Percentiles rank a stretch among this genome's conserved stretches.
Conservation (phyloP, 2,329 filamentous ascomycete species). For the Colletotrichum falcatum region DNA sequence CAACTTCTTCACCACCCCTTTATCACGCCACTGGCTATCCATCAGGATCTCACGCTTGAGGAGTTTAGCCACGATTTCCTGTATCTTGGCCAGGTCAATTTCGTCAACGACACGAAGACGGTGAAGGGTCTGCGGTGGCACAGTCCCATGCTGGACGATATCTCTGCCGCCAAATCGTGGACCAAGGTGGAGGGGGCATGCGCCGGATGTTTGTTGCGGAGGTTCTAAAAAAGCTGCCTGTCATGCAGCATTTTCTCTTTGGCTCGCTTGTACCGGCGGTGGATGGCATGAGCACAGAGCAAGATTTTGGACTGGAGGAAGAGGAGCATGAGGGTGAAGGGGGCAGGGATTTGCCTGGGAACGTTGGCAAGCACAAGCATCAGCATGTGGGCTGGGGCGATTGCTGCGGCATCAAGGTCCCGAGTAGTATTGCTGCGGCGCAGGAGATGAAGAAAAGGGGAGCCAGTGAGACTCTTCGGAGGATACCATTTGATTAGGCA, state of each 20-base stretch:
- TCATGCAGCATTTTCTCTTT: conserved; percentile 99
- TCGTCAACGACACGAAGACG: conserved; percentile 96
- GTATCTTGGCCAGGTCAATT: conserved; percentile 92
- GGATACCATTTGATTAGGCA: conserved; percentile 82
- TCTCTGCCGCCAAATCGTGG: conserved; percentile 91
- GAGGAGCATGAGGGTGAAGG: conserved; percentile 66
- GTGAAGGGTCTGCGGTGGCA: conserved; percentile 96
- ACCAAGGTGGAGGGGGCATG: conserved; percentile 95
- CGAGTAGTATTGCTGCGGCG: conserved; percentile 90
- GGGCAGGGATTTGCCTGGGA: conserved; percentile 65
- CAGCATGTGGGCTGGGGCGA: conserved; percentile 86
- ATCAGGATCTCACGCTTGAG: conserved; percentile 88
- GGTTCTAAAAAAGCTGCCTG: conserved; percentile 90
- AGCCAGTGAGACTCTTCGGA: conserved; percentile 69
- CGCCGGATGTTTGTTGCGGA: conserved; percentile 95
- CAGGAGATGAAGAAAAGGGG: conserved; percentile 86
- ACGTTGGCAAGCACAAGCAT: conserved; percentile 78
- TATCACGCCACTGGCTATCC: conserved; percentile 83
- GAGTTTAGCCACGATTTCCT: conserved; percentile 87
- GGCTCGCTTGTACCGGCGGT: conserved; percentile 84
- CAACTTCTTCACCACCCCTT: conserved; percentile 88
- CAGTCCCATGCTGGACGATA: conserved; percentile 98
- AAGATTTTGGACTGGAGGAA: conserved; percentile 59
- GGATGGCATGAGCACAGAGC: conserved; percentile 81
- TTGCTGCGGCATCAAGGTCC: conserved; percentile 98